phyloP scores from a whole-genome alignment of 179 eudicot species.

The Sideroxylon spinosum region DNA sequence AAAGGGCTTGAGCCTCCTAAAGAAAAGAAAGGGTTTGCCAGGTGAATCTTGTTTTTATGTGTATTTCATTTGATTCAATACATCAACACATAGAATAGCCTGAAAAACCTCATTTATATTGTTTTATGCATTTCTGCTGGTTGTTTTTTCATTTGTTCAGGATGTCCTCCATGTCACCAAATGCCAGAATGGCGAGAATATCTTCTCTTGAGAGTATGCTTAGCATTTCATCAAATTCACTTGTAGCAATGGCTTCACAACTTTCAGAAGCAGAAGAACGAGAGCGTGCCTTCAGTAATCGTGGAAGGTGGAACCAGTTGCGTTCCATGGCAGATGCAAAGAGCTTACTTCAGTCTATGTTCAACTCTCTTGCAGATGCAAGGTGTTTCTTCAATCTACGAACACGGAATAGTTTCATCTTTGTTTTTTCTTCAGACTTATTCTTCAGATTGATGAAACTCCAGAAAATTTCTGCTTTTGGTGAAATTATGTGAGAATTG shows the following conservation, averaged over 20 bases:
- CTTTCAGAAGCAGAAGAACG: conserved; percentile 99
- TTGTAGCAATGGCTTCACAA: conserved; percentile 99
- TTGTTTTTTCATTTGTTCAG: conserved; percentile 32
- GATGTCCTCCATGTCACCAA: conserved; percentile 82
- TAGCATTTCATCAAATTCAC: conserved; percentile 86
- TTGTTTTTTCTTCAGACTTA: conserved; percentile 2
- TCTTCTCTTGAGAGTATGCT: conserved; percentile 92
- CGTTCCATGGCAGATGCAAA: conserved; percentile 98
- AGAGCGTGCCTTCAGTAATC: conserved; percentile 73
- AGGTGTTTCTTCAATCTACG: conserved; percentile 40
- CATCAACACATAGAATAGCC: not conserved
- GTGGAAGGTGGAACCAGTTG: conserved; percentile 93
- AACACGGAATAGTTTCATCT: conserved; percentile 1
- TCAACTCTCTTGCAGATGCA: conserved; percentile 75
- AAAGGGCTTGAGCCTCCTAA: conserved; percentile 91
- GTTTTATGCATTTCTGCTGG: conserved; percentile 9
- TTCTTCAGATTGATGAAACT: not conserved
- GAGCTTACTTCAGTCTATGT: conserved; percentile 83
- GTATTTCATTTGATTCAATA: not conserved
- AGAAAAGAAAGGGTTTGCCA: conserved; percentile 84
- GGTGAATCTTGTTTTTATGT: conserved; percentile 38
- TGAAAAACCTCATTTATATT: not conserved
- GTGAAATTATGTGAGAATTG: not conserved
- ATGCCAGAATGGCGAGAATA: conserved; percentile 92
- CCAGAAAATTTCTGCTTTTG: not conserved